A percentile compares a stretch with the other conserved stretches of the same genome.
Evolutionary conservation across 192 early-diverging fungal species (phyloP).

Genomic region (Linnemannia elongata): DNA sequence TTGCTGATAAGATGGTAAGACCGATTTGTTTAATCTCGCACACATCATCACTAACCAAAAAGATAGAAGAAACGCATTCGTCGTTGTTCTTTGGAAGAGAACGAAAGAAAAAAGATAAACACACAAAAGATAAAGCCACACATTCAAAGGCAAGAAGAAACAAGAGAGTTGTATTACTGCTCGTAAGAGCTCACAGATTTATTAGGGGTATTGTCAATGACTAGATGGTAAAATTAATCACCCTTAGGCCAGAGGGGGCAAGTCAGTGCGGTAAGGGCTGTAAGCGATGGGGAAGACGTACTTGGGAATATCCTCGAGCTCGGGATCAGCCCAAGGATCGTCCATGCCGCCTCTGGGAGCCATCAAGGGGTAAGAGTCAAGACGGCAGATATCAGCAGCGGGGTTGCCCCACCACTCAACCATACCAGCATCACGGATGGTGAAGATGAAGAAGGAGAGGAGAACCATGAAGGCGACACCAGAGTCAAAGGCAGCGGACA

Average conservation of each 20-base stretch:
- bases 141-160: neutral
- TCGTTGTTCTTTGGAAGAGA: too few relatives aligned
- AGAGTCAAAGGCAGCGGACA: constrained; percentile 66
- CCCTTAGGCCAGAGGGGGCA: neutral
- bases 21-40: too few relatives aligned
- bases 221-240: neutral
- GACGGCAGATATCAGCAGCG: constrained; percentile 13
- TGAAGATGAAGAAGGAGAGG: constrained; percentile 55
- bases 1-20: too few relatives aligned
- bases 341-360: neutral
- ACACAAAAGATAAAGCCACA: neutral
- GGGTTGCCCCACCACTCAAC: constrained; percentile 38
- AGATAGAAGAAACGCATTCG: too few relatives aligned
- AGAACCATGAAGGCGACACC: constrained; percentile 59
- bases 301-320: neutral
- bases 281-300: neutral
- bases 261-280: neutral
- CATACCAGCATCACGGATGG: constrained; percentile 18
- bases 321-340: neutral
- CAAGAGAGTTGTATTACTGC: neutral
- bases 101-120: neutral
- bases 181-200: neutral
- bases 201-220: constrained; percentile 4
- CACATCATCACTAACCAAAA: too few relatives aligned
- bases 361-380: constrained; percentile 14